Base-by-base conservation (phyloP, 129 eudicot genomes). In the Helianthus tuberosus region DNA sequence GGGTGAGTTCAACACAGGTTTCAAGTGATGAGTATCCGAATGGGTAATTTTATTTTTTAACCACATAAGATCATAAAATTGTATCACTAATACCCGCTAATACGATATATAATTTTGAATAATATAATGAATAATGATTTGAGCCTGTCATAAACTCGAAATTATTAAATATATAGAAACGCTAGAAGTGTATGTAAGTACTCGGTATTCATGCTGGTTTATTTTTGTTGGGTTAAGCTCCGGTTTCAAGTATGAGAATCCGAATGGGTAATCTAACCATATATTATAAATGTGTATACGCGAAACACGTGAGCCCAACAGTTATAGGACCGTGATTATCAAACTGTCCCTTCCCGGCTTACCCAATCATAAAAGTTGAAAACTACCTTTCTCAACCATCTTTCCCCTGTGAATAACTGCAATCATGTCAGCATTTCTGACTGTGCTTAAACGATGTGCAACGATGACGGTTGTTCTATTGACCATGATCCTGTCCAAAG, bases 371-470 rank as follows among this genome's bases (percentile, higher is more conserved):
- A 9, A 25, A 23, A 36, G n/a, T 57, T 3, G 27, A 20, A 7
- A 51, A 9, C 27, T 75, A 88, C 97, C 97, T 88, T 88, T 76
- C 54, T 88, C 95, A 11, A 88, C 83, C 2, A 86, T 80, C 71
- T 86, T 88, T 15, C 97, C 97, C 17, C 55, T 66, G 17, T 91
- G 89, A 39, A 91, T 83, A 14, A 91, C 95, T 11, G 90, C 92
- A 49, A 88, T 88, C 15, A 82, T 60, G 39, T 86, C 85, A 57
- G 95, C 88, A 53, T 88, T 88, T 61, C 84, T 75, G n/a, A 91
- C 85, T 25, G 95, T 88, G n/a, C 86, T 82, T 62, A 91, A 58
- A 3, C 92, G 86, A 68, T 88, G 97, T 16, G 95, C 95, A 36
- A 91, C 86, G 15, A 86, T 79, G 8, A 91, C 84, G 2, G 95